phyloP scores from a whole-genome alignment of 202 grass and related monocot species.

The Panicum hallii region DNA sequence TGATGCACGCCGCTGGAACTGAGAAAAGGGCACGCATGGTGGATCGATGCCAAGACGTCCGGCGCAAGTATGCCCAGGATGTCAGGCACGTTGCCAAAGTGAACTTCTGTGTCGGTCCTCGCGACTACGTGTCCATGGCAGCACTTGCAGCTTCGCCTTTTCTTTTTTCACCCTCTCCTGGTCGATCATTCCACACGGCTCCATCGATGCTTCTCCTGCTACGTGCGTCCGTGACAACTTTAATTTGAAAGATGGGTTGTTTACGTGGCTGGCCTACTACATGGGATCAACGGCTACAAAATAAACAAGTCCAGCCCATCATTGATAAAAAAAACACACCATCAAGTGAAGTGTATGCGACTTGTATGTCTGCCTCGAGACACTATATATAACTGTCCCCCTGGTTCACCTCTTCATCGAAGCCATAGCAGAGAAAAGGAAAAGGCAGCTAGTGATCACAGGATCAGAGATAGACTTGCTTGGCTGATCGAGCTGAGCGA shows the following conservation, averaged over 20 bases:
- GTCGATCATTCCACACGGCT: conserved; percentile 49
- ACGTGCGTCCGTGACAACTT: conserved; percentile 19
- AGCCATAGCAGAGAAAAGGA: background rate
- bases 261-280: background rate
- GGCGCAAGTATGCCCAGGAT: conserved; percentile 49
- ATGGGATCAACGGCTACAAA: conserved; percentile 31
- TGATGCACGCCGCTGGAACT: conserved; percentile 1
- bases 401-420: background rate
- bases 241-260: background rate
- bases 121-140: conserved; percentile 15
- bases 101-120: conserved; percentile 1
- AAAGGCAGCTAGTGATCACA: background rate
- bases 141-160: conserved; percentile 3
- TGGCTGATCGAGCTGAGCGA: background rate
- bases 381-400: conserved; percentile 33
- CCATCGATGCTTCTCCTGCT: background rate
- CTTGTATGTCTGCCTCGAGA: background rate
- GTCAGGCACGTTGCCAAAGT: conserved; percentile 65
- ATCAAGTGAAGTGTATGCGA: conserved; percentile 4
- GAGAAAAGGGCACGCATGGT: background rate
- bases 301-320: background rate
- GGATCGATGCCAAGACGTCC: conserved; percentile 49
- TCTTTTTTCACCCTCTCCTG: background rate
- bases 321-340: background rate
- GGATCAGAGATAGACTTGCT: background rate